phyloP scores from a whole-genome alignment of 352 stramenopile species.

The Globisporangium cederbergense region DNA sequence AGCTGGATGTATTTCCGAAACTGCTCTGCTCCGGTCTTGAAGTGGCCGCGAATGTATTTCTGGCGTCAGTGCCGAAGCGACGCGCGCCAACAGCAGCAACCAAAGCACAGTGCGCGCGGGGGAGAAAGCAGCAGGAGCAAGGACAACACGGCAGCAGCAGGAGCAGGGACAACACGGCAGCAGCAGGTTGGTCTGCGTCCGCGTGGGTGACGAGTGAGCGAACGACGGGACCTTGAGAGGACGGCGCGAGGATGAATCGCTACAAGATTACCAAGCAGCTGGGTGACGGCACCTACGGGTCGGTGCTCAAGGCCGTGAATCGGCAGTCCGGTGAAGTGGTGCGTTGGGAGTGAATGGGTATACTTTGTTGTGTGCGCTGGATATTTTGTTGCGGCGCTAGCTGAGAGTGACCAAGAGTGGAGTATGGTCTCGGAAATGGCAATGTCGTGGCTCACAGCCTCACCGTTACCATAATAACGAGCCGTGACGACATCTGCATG shows the following conservation, averaged over 20 bases:
- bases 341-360: slow-evolving; percentile 15
- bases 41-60: background rate
- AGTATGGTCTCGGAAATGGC: no score
- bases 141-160: background rate
- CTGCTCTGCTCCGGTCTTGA: background rate
- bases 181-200: background rate
- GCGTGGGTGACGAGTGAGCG: background rate
- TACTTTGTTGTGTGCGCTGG: background rate
- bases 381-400: background rate
- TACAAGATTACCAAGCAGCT: slow-evolving; percentile 96
- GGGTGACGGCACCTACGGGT: slow-evolving; percentile 95
- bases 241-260: slow-evolving; percentile 69
- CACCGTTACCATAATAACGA: no score
- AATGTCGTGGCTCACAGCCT: no score
- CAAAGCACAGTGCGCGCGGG: background rate
- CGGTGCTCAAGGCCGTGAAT: slow-evolving; percentile 94
- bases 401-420: background rate
- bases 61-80: background rate
- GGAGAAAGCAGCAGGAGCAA: slow-evolving; percentile 2
- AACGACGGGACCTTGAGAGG: slow-evolving; percentile 1
- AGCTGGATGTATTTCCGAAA: slow-evolving; percentile 2
- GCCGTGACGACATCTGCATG: no score
- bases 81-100: background rate
- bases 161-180: background rate
- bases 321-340: slow-evolving; percentile 92